Evolutionary conservation across 257 asterid genomes (phyloP).

Genomic region (Linaria vulgaris): DNA sequence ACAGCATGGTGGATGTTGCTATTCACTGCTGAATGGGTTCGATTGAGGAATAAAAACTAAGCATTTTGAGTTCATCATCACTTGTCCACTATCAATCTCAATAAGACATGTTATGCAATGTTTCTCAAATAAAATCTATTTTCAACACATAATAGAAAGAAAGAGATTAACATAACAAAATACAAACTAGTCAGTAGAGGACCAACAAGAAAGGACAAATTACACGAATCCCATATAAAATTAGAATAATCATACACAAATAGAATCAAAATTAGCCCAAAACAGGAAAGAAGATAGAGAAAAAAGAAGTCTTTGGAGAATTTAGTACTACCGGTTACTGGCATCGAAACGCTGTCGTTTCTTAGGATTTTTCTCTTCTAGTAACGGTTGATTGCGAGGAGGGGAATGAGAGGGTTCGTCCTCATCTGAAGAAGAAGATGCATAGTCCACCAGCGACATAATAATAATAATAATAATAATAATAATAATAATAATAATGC

Average conservation of each 20-base stretch:
- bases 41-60: too few species aligned
- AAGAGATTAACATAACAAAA: too few species aligned
- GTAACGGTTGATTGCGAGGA: background rate
- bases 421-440: slow-evolving; percentile 63
- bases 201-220: too few species aligned
- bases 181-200: background rate
- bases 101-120: background rate
- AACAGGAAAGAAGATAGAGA: background rate
- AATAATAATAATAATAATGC: too few species aligned
- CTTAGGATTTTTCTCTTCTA: background rate
- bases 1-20: too few species aligned
- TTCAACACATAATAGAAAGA: too few species aligned
- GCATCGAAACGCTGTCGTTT: background rate
- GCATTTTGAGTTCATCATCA: background rate
- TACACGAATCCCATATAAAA: background rate
- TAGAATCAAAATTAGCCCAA: too few species aligned
- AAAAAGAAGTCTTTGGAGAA: slow-evolving; percentile 2
- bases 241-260: background rate
- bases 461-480: too few species aligned
- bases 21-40: too few species aligned
- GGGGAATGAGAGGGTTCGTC: background rate
- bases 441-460: slow-evolving; percentile 89
- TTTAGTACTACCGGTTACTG: background rate
- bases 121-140: too few species aligned
- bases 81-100: background rate